Conservation (phyloP, 495 filamentous ascomycete species). For the Aspergillus asperescens region DNA sequence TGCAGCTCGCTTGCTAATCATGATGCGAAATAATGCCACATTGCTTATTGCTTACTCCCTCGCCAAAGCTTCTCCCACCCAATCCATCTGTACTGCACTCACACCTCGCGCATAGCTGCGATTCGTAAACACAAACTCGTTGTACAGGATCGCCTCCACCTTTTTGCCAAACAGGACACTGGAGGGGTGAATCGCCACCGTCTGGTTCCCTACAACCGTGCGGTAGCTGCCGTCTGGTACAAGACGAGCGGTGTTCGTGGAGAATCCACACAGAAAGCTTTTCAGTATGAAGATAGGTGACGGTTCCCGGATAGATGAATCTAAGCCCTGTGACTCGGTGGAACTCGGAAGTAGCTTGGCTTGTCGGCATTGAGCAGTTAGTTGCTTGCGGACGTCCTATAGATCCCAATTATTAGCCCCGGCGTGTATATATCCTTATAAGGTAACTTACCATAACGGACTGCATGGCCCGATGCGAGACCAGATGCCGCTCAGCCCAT, state of each 20-base stretch:
- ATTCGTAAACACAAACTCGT: conserved; percentile 92
- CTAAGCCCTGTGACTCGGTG: conserved; percentile 9
- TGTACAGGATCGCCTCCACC: conserved; percentile 90
- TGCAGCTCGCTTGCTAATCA: neutral
- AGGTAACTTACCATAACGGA: conserved; percentile 56
- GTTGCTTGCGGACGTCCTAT: conserved; percentile 83
- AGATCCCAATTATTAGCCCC: conserved; percentile 3
- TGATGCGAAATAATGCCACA: neutral
- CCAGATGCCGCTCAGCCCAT: conserved; percentile 74
- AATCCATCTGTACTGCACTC: conserved; percentile 78
- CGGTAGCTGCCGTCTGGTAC: conserved; percentile 81
- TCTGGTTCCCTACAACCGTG: conserved; percentile 77
- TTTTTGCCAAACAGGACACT: conserved; percentile 83
- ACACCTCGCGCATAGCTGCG: conserved; percentile 88
- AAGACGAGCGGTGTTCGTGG: conserved; percentile 74
- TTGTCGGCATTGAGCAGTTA: conserved; percentile 58
- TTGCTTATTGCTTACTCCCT: no score
- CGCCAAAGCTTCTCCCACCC: conserved; percentile 69
- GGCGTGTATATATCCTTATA: neutral
- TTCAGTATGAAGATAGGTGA: conserved; percentile 56
- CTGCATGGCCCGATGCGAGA: conserved; percentile 80
- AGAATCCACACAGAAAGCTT: conserved; percentile 77
- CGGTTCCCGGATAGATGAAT: conserved; percentile 22
- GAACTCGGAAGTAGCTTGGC: conserved; percentile 35
- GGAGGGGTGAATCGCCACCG: conserved; percentile 82